phyloP scores from a whole-genome alignment of 2,329 filamentous ascomycete genomes.

The Penicillium sp. region DNA sequence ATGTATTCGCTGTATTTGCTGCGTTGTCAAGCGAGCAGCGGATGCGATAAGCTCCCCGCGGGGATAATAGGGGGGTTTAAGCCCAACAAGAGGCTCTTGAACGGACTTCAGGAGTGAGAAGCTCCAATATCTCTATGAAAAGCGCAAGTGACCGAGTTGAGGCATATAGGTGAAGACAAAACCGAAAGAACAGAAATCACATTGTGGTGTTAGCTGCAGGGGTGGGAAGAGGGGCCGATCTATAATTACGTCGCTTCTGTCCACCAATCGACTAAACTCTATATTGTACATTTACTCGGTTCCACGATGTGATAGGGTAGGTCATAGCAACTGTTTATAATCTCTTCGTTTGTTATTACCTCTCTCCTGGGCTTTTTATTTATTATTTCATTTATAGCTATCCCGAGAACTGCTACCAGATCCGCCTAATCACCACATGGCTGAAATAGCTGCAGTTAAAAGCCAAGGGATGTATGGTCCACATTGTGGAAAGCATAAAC shows the following conservation, averaged over 20 bases:
- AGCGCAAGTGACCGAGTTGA: not conserved
- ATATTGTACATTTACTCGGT: conserved; percentile 1
- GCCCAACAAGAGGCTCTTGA: not conserved
- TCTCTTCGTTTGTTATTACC: not conserved
- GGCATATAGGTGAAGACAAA: conserved; percentile 3
- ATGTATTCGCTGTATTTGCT: too few relatives aligned
- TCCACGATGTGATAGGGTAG: not conserved
- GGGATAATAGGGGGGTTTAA: not conserved
- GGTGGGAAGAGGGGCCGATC: conserved; percentile 23
- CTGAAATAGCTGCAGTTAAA: not conserved
- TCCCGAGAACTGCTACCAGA: not conserved
- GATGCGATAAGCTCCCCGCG: not conserved
- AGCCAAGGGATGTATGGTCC: not conserved
- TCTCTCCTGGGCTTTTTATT: not conserved
- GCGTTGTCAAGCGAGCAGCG: too few relatives aligned
- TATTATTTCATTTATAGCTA: not conserved
- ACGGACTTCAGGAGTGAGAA: too few relatives aligned
- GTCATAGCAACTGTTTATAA: not conserved
- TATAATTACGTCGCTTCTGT: conserved; percentile 30
- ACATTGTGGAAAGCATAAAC: not conserved
- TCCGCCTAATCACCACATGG: not conserved
- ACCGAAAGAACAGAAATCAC: conserved; percentile 20
- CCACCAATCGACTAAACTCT: conserved; percentile 7
- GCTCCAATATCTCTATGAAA: not conserved
- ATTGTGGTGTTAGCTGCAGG: conserved; percentile 36